These are phyloP conservation scores for Erodium chrysanthum DNA, from an alignment of 441 rosid species.

Conservation along the genomic window DNA sequence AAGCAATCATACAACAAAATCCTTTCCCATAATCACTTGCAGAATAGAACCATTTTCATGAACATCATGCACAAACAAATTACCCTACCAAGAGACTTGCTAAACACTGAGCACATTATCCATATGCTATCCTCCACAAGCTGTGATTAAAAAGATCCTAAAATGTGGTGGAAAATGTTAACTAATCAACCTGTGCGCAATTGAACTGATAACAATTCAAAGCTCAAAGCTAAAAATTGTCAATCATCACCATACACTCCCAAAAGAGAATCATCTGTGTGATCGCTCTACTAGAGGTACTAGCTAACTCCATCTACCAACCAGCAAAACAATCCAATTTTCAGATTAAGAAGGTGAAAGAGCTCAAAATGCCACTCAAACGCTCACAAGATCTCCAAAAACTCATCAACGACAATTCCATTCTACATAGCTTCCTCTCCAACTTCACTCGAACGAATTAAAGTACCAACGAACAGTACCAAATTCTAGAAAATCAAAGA, in stretches of 20 bases:
- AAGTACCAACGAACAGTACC: neutral
- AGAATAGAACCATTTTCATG: neutral
- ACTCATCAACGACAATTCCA: neutral
- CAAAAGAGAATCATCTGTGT: neutral
- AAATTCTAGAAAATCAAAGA: neutral
- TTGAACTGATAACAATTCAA: neutral
- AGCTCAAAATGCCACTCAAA: neutral
- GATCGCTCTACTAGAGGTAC: neutral
- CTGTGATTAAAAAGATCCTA: neutral
- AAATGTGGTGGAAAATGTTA: neutral
- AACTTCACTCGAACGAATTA: neutral
- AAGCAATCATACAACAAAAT: neutral
- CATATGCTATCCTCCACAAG: neutral
- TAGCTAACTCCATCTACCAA: neutral
- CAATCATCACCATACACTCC: neutral
- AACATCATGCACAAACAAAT: neutral
- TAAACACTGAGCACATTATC: neutral
- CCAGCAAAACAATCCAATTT: neutral
- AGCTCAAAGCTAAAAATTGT: neutral
- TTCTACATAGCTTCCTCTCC: neutral
- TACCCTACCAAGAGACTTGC: neutral
- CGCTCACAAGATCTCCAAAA: neutral
- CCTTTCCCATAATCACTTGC: neutral
- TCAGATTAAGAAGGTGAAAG: neutral
- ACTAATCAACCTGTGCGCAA: neutral